phyloP scores from a whole-genome alignment of 2,329 filamentous ascomycete genomes.

The Aspergillus glaucus region DNA sequence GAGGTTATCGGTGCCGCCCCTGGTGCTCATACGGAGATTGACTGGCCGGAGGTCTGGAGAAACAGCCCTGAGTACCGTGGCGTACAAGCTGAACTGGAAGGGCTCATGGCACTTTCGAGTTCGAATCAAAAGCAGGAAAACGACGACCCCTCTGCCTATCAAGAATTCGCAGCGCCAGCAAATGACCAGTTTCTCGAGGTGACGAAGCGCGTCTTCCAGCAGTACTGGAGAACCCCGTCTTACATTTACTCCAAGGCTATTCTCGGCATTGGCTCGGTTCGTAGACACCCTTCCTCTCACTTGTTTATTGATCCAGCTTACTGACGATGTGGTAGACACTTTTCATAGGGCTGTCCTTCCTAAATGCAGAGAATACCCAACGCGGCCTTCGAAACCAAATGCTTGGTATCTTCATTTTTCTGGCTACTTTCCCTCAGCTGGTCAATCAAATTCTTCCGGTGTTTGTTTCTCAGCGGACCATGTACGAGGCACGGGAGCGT shows the following conservation, averaged over 20 bases:
- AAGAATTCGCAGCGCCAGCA: conserved; percentile 78
- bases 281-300: no score
- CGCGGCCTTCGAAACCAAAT: conserved; percentile 86
- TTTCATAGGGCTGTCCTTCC: conserved; percentile 82
- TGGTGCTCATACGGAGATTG: conserved; percentile 55
- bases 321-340: conserved; percentile 38
- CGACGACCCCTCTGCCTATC: conserved; percentile 50
- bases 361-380: conserved; percentile 63
- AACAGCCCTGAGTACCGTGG: conserved; percentile 50
- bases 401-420: conserved; percentile 81
- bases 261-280: conserved; percentile 55
- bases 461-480: conserved; percentile 52
- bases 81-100: conserved; percentile 53
- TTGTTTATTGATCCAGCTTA: no score
- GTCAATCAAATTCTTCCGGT: conserved; percentile 52
- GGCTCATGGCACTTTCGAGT: conserved; percentile 37
- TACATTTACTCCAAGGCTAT: conserved; percentile 81
- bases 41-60: conserved; percentile 61
- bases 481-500: conserved; percentile 56
- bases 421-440: conserved; percentile 66
- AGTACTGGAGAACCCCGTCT: conserved; percentile 83
- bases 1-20: conserved; percentile 55
- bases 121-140: conserved; percentile 31
- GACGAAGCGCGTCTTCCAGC: conserved; percentile 72
- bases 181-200: conserved; percentile 60